A percentile compares a stretch with the other conserved stretches of the same genome.
These are phyloP conservation scores for Ajuga chamaepitys DNA, from an alignment of 257 asterid genomes.

Conservation along the genomic window DNA sequence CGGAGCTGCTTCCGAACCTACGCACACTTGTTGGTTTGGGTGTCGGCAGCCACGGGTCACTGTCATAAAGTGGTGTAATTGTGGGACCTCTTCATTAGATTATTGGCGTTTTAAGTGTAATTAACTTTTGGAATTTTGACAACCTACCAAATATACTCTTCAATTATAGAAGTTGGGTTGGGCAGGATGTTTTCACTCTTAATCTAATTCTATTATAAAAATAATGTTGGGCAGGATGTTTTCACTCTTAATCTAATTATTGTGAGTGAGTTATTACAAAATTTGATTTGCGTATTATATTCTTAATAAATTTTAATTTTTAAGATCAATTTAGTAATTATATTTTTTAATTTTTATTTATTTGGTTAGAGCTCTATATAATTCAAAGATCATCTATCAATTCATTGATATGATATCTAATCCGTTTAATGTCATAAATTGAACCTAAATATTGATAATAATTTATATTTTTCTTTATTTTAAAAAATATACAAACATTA, in stretches of 20 bases:
- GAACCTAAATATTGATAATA: no score
- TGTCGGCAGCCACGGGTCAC: slow-evolving; percentile 75
- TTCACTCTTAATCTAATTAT: neutral
- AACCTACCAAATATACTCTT: slow-evolving; percentile 9
- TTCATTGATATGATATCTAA: no score
- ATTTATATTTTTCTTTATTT: no score
- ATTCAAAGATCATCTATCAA: no score
- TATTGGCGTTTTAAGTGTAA: neutral
- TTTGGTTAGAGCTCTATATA: no score
- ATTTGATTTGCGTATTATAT: no score
- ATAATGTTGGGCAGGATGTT: neutral
- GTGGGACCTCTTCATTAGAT: neutral
- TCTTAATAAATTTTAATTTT: no score
- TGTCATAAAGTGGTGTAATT: slow-evolving; percentile 20
- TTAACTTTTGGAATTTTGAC: slow-evolving; percentile 14
- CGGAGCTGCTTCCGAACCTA: slow-evolving; percentile 25
- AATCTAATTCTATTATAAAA: neutral
- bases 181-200: neutral
- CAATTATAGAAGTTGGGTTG: neutral
- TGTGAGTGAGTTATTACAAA: neutral
- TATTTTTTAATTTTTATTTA: no score
- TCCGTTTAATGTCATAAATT: no score
- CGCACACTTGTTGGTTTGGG: slow-evolving; percentile 17
- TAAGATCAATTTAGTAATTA: no score
- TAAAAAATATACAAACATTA: no score